Percentiles rank a stretch among this genome's conserved stretches.
phyloP scores from a whole-genome alignment of 106 monocot species.

The Apostasia ramifera region DNA sequence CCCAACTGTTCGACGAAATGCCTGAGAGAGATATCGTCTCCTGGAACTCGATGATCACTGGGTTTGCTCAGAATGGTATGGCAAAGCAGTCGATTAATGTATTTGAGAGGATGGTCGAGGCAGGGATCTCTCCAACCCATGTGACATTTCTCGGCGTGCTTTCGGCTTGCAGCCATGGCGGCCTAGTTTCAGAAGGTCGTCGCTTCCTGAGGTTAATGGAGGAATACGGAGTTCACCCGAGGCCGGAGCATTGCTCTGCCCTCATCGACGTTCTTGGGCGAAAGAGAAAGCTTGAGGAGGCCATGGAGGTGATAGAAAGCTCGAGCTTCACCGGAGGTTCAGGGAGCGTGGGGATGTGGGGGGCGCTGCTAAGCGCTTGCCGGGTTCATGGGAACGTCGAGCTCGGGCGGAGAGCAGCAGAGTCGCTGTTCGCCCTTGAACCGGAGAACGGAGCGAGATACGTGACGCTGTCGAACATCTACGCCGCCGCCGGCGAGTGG shows the following conservation, averaged over 20 bases:
- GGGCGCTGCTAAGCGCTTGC: conserved; percentile 59
- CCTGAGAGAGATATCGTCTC: conserved; percentile 35
- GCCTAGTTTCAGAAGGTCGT: conserved; percentile 27
- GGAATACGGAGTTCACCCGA: conserved; percentile 28
- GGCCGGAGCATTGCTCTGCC: conserved; percentile 49
- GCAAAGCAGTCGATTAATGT: conserved; percentile 30
- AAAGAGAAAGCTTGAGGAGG: conserved; percentile 32
- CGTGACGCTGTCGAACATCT: conserved; percentile 57
- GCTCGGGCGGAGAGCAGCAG: conserved; percentile 42
- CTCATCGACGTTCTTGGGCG: conserved; percentile 54
- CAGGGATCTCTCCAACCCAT: conserved; percentile 31
- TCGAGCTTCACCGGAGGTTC: conserved; percentile 12
- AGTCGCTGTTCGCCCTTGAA: conserved; percentile 41
- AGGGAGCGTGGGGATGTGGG: conserved; percentile 38
- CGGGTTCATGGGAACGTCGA: conserved; percentile 45
- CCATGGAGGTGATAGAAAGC: conserved; percentile 32
- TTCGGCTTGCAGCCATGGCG: conserved; percentile 62
- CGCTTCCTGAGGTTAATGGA: conserved; percentile 34
- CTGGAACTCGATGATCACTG: conserved; percentile 67
- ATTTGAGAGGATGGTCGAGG: conserved; percentile 44
- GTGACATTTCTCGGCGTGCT: conserved; percentile 58
- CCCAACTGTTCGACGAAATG: conserved; percentile 37
- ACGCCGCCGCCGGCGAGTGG: conserved; percentile 57
- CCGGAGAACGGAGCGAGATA: conserved; percentile 58
- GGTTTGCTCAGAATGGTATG: conserved; percentile 48